A percentile compares a stretch with the other conserved stretches of the same genome.
phyloP scores from a whole-genome alignment of 257 asterid species.

The Nicotiana paniculata region DNA sequence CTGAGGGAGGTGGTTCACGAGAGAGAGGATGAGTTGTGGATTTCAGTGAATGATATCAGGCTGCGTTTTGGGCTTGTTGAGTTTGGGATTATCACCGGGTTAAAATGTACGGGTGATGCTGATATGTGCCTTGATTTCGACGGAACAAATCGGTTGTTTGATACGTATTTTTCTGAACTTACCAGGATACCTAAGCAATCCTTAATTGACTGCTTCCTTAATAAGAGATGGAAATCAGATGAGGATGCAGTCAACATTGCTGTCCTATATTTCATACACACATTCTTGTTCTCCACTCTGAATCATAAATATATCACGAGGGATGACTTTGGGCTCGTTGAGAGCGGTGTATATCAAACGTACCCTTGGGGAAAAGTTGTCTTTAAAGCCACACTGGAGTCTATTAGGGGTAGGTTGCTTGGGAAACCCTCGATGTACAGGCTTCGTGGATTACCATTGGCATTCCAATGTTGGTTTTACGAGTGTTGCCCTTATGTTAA shows the following conservation, averaged over 20 bases:
- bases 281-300: slow-evolving; percentile 1
- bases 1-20: background rate
- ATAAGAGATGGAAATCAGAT: background rate
- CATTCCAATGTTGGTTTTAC: slow-evolving; percentile 8
- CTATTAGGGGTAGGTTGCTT: slow-evolving; percentile 4
- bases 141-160: background rate
- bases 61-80: slow-evolving; percentile 7
- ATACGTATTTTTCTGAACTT: slow-evolving; percentile 1
- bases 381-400: background rate
- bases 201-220: slow-evolving; percentile 1
- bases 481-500: slow-evolving; percentile 7
- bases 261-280: slow-evolving; percentile 4
- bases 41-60: background rate
- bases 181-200: slow-evolving; percentile 4
- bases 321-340: background rate
- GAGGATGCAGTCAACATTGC: slow-evolving; percentile 8
- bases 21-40: background rate
- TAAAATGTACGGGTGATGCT: slow-evolving; percentile 2
- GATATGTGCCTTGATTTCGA: background rate
- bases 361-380: slow-evolving; percentile 11
- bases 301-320: background rate
- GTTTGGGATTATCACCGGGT: slow-evolving; percentile 3
- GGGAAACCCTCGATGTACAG: slow-evolving; percentile 6
- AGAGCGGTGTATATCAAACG: background rate
- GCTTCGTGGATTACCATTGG: slow-evolving; percentile 7